A percentile compares a stretch with the other conserved stretches of the same genome.
These are phyloP conservation scores for Viridothelium virens DNA, from an alignment of 495 filamentous ascomycete genomes.

Conservation along the genomic window DNA sequence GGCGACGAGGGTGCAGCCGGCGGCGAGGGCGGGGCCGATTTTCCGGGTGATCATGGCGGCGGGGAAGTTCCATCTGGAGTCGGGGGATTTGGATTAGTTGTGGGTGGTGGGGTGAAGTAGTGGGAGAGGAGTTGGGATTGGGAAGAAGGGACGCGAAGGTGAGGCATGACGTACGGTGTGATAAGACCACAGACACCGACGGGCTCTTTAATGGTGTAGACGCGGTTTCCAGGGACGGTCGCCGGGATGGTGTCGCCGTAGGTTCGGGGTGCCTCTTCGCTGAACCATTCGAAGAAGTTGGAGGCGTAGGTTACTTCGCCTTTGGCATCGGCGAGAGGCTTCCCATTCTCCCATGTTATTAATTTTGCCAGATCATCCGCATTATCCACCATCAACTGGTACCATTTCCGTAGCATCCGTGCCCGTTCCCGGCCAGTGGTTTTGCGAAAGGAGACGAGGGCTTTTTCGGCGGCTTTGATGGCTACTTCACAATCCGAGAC, in stretches of 20 bases:
- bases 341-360: conserved; percentile 75
- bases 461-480: conserved; percentile 65
- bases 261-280: conserved; percentile 61
- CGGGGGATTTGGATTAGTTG: not conserved
- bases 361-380: conserved; percentile 78
- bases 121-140: not conserved
- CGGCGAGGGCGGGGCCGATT: conserved; percentile 44
- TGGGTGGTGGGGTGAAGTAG: not conserved
- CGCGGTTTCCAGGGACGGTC: conserved; percentile 37
- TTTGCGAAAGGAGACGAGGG: conserved; percentile 65
- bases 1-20: conserved; percentile 56
- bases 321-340: conserved; percentile 62
- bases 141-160: no score
- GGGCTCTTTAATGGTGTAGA: conserved; percentile 52
- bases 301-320: conserved; percentile 67
- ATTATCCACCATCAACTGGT: conserved; percentile 80
- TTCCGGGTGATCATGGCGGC: conserved; percentile 42
- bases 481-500: conserved; percentile 66
- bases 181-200: conserved; percentile 92
- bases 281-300: conserved; percentile 72
- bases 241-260: conserved; percentile 65
- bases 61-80: conserved; percentile 40
- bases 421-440: conserved; percentile 70
- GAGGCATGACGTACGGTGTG: conserved; percentile 49
- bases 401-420: conserved; percentile 75